phyloP scores from a whole-genome alignment of 768 basidiomycete species.

The Mycena chlorophos region DNA sequence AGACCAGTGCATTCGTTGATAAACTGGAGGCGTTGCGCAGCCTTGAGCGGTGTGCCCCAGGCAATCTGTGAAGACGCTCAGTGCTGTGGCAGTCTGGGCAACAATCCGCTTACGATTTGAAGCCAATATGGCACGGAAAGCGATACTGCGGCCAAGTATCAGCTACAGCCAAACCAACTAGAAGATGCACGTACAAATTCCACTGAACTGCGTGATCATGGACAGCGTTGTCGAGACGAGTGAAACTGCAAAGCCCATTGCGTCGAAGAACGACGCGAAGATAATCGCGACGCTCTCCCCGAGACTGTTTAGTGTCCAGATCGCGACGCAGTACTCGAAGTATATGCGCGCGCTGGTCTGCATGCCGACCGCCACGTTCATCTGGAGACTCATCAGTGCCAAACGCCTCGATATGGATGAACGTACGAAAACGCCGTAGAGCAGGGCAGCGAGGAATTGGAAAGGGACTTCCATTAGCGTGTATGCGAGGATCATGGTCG shows the following conservation, averaged over 20 bases:
- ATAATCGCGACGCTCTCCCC: conserved; percentile 20
- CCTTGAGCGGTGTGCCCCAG: conserved; percentile 22
- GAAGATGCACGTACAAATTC: conserved; percentile 12
- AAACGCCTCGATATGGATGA: not conserved
- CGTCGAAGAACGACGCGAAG: conserved; percentile 21
- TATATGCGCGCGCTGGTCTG: conserved; percentile 20
- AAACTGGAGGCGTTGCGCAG: conserved; percentile 16
- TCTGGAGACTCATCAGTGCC: conserved; percentile 9
- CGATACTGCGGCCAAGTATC: not conserved
- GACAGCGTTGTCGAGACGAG: conserved; percentile 18
- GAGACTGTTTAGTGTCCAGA: conserved; percentile 14
- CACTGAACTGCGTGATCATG: conserved; percentile 18
- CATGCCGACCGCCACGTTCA: conserved; percentile 23
- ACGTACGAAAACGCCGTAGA: conserved; percentile 20
- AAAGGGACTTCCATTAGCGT: conserved; percentile 24
- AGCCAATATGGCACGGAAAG: conserved; percentile 19
- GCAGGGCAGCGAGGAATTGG: conserved; percentile 23
- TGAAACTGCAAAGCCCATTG: conserved; percentile 19
- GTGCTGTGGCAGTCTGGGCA: not conserved
- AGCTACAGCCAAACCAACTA: not conserved
- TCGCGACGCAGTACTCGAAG: conserved; percentile 18
- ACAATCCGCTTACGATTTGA: conserved; percentile 12
- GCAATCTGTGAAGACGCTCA: conserved; percentile 9
- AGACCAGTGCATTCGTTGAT: conserved; percentile 24
- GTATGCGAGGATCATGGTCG: conserved; percentile 35